Percentiles rank a stretch among this genome's conserved stretches.
Conservation (phyloP, 768 basidiomycete genomes). For the Serendipita sp. region DNA sequence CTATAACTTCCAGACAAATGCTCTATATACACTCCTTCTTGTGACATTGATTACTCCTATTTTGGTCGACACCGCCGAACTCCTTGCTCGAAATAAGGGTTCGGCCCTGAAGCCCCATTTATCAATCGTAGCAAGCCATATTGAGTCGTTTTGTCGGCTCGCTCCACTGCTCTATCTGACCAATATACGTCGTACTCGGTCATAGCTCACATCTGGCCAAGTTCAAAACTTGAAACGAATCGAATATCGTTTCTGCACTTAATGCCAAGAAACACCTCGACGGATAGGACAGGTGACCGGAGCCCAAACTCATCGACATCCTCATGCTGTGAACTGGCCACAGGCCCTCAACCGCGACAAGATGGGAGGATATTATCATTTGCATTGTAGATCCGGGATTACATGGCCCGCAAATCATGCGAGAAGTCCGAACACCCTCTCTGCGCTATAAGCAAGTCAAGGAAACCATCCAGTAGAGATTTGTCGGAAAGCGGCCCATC, state of each 20-base stretch:
- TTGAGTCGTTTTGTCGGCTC: neutral
- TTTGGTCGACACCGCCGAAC: constrained; percentile 1
- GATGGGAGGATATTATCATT: neutral
- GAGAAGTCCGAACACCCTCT: neutral
- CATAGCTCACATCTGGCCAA: neutral
- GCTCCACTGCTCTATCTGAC: neutral
- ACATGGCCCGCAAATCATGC: constrained; percentile 3
- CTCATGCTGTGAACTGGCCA: neutral
- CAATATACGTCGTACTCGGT: neutral
- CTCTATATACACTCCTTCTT: constrained; percentile 3
- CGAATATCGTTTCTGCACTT: constrained; percentile 3
- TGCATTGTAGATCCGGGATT: constrained; percentile 8
- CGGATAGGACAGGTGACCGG: neutral
- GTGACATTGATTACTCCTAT: constrained; percentile 5
- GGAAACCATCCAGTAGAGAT: too few species aligned
- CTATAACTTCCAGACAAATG: constrained; percentile 9
- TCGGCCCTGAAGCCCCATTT: neutral
- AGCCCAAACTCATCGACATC: neutral
- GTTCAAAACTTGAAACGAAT: neutral
- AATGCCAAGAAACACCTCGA: neutral
- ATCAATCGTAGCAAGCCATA: constrained; percentile 7
- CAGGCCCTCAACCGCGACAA: neutral
- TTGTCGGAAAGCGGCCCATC: too few species aligned
- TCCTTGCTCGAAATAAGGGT: neutral
- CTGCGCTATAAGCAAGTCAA: too few species aligned